Conservation (phyloP, 225 moss, liverwort and hornwort genomes). For the Anthoceros angustus region DNA sequence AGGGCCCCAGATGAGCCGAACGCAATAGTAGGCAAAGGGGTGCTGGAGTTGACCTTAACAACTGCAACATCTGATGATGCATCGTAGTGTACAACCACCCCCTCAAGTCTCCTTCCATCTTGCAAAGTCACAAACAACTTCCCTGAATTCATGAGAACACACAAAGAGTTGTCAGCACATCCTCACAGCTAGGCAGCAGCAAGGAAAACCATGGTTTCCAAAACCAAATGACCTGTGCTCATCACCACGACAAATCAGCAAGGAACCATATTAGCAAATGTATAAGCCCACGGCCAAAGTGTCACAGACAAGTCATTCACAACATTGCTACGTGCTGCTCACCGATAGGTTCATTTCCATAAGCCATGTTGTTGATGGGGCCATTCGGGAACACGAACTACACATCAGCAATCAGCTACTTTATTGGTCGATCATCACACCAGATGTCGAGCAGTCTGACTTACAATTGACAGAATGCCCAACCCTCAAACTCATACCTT, state of each 20-base stretch:
- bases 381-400: too few relatives aligned
- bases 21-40: constrained; percentile 58
- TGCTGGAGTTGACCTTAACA: constrained; percentile 67
- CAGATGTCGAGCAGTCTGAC: background rate
- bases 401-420: too few relatives aligned
- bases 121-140: constrained; percentile 90
- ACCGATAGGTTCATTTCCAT: too few relatives aligned
- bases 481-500: constrained; percentile 36
- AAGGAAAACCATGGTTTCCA: too few relatives aligned
- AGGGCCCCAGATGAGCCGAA: constrained; percentile 77
- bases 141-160: constrained; percentile 17
- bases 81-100: constrained; percentile 54
- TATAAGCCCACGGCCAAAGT: too few relatives aligned
- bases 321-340: too few relatives aligned
- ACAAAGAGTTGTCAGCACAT: background rate
- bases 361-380: too few relatives aligned
- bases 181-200: background rate
- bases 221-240: background rate
- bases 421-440: too few relatives aligned
- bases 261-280: too few relatives aligned
- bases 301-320: too few relatives aligned
- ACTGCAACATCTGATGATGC: constrained; percentile 77
- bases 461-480: background rate
- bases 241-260: background rate
- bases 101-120: constrained; percentile 86